Evolutionary conservation across 2,329 filamentous ascomycete genomes (phyloP).

Genomic region (Penicillium aurantiogriseum): DNA sequence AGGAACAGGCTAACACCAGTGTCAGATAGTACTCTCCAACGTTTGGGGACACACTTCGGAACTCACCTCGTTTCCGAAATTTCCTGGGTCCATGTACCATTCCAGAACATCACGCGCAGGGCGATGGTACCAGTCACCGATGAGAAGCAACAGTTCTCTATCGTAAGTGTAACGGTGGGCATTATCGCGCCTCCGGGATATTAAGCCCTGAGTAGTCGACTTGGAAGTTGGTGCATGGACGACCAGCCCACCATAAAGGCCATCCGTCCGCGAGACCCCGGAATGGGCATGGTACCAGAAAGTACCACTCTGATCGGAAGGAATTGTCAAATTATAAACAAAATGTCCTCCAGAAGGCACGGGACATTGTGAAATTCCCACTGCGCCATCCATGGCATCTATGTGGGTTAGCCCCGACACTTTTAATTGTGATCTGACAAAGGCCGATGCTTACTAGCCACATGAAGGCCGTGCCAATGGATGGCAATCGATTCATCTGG

Average conservation of each 20-base stretch:
- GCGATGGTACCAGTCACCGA: conserved; percentile 53
- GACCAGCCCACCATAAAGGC: conserved; percentile 49
- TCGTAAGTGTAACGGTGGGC: conserved; percentile 29
- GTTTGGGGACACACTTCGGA: not conserved
- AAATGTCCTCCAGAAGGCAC: conserved; percentile 59
- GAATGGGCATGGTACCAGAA: conserved; percentile 54
- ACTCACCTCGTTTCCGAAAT: conserved; percentile 46
- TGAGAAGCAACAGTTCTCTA: conserved; percentile 47
- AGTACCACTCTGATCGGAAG: conserved; percentile 42
- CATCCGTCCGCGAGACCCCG: conserved; percentile 45
- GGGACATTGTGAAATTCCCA: conserved; percentile 64
- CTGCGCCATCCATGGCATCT: conserved; percentile 65
- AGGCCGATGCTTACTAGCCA: conserved; percentile 32
- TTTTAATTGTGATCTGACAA: not conserved
- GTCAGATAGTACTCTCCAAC: not conserved
- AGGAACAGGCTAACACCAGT: conserved; percentile 44
- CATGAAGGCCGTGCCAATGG: conserved; percentile 51
- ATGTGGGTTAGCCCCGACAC: conserved; percentile 1
- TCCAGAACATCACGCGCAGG: conserved; percentile 42
- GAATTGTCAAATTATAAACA: conserved; percentile 43
- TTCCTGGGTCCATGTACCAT: conserved; percentile 46
- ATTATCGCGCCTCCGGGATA: conserved; percentile 3
- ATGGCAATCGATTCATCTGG: conserved; percentile 42
- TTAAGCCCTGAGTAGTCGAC: conserved; percentile 18
- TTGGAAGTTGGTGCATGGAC: conserved; percentile 42